Evolutionary conservation across 2,329 filamentous ascomycete genomes (phyloP), one percentile per base, ranked within the genome.

Genomic region (Talaromyces atroroseus): DNA sequence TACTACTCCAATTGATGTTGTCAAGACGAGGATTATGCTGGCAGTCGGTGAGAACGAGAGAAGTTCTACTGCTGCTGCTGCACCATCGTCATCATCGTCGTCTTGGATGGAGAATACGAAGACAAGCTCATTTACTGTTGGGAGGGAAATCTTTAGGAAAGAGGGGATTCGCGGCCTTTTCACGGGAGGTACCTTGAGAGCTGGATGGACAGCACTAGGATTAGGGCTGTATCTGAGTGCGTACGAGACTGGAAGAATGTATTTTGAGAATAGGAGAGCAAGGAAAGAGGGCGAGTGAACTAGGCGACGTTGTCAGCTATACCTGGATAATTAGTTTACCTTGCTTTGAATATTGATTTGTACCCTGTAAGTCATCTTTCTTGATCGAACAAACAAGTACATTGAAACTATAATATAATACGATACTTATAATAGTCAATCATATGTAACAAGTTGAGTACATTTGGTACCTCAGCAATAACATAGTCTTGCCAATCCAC

Each of bases 1-100:
- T n/a, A 96, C 91, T 1, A 95, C 91, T 51, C 92, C 92, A 0
- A 84, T 91, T 55, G 92, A 96, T 71, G 90, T 95, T 10, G 82
- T 96, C 23, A 95, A 96, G 77, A 95, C 91, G 61, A 77, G 89
- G 50, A 88, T 95, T 73, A 96, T 95, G 91, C 77, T 96, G 24
- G 40, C 42, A 10, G 32, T 21, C 8, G 40, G 40, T 18, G 44
- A 53, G 12, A 11, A 3, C 12, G 16, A 24, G 10, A 38, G 36
- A 16, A 48, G 54, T 29, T 29, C 26, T 40, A 46, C 14, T n/a
- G 24, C 24, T 36, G n/a, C 26, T 29, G n/a, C 16, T 18, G 32
- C 26, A 21, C 23, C 32, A 20, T 16, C 50, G 12, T 46, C 32
- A 20, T 20, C 50, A 14, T 46, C 57, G 16, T 40, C 58, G 59